Evolutionary conservation across 2,329 filamentous ascomycete species (phyloP), one percentile per base, ranked within the genome.

Genomic region (Diplodia intermedia): DNA sequence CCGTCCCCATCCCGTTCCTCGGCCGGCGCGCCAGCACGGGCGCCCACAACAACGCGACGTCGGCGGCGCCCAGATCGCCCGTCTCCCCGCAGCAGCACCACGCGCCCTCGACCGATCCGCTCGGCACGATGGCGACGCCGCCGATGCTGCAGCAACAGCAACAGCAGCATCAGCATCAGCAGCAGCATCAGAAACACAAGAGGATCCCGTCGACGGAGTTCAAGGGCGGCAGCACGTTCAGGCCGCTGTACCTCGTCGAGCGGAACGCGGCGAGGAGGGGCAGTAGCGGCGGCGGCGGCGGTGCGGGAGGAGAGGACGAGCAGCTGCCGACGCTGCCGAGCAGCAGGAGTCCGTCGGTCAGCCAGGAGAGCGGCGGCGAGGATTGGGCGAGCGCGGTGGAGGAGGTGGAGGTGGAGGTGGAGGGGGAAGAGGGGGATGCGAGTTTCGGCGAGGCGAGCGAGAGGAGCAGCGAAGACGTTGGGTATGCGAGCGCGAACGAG

Each of bases 181-280:
- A 47, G 40, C 31, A 40, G 40, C 72, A 75, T n/a, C 75, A 76
- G 14, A 80, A 82, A 38, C 82, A 84, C 69, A 77, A 78, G 55
- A 82, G 85, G 43, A 79, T 82, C 0, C 80, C 79, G 65, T 87
- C 85, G 0, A 80, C 81, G 4, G 84, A 87, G 70, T 86, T 86
- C 74, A 83, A 80, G 69, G 11, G 26, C 53, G 79, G 79, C 54
- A 86, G 80, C 71, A 92, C 95, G 75, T 90, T 94, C 73, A 89
- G 91, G 72, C 94, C 94, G 0, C 81, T 97, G 9, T 94, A 91
- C 78, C 88, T 97, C 26, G 87, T 97, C 7, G 91, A 96, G 77
- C 88, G 84, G 36, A 86, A 55, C 26, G 50, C 56, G 15, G 14
- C 33, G 84, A 71, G 63, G 79, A 43, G 40, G 2, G 29, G 81